A percentile compares a stretch with the other conserved stretches of the same genome.
Evolutionary conservation across 352 stramenopile species (phyloP).

Genomic region (Pilasporangium apinafurcum): DNA sequence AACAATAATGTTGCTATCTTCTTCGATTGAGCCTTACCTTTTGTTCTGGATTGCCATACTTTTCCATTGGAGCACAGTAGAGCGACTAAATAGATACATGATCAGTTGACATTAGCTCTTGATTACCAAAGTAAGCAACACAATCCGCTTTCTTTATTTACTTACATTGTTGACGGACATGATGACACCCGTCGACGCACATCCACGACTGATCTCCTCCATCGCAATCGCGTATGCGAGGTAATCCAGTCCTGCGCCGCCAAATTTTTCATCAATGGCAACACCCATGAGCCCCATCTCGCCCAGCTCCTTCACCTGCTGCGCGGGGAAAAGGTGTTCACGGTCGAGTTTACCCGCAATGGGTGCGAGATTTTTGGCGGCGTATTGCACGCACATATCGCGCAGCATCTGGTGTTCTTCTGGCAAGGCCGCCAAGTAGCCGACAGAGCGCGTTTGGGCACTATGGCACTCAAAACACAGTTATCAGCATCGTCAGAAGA

Average conservation of each 20-base stretch:
- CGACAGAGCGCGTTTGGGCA: conserved; percentile 31
- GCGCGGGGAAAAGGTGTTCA: conserved; percentile 76
- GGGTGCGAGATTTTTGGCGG: conserved; percentile 90
- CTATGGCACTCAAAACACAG: conserved; percentile 1
- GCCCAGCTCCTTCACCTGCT: conserved; percentile 82
- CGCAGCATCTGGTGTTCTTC: conserved; percentile 96
- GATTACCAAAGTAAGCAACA: neutral
- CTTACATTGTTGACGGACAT: conserved; percentile 93
- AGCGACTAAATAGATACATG: conserved; percentile 70
- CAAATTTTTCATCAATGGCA: conserved; percentile 83
- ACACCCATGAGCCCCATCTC: conserved; percentile 97
- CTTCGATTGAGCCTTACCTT: no score
- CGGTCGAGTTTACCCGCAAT: conserved; percentile 89
- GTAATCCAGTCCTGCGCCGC: conserved; percentile 92
- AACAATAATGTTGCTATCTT: neutral
- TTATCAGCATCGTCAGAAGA: no score
- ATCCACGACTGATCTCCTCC: conserved; percentile 96
- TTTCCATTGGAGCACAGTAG: conserved; percentile 93
- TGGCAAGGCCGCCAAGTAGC: conserved; percentile 70
- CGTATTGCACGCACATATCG: conserved; percentile 95
- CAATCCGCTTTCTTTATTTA: neutral
- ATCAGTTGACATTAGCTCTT: neutral
- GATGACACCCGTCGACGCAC: conserved; percentile 93
- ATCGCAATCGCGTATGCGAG: conserved; percentile 97
- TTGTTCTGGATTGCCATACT: conserved; percentile 90